Percentiles rank a stretch among this genome's conserved stretches.
phyloP scores from a whole-genome alignment of 345 rosid genomes.

The Eucalyptus caleyi region DNA sequence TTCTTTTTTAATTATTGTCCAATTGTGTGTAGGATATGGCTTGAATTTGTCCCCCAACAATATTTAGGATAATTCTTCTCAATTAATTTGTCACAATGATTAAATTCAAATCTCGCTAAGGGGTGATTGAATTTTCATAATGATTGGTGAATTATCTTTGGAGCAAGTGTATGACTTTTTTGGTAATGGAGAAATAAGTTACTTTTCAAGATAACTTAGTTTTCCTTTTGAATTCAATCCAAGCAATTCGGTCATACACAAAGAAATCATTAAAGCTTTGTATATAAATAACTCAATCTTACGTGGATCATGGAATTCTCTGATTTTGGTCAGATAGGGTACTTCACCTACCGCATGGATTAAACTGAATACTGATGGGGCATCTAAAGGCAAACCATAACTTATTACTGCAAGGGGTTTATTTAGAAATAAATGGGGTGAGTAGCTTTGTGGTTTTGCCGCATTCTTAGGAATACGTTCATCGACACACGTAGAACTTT shows the following conservation, averaged over 20 bases:
- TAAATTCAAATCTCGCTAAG: background rate
- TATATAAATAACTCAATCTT: background rate
- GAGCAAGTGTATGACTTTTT: background rate
- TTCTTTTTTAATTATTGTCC: background rate
- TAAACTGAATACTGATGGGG: no score
- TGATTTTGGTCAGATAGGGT: background rate
- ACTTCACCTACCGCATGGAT: background rate
- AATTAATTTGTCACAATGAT: background rate
- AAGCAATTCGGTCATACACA: background rate
- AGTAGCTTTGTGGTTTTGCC: background rate
- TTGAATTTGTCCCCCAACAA: background rate
- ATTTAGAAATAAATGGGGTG: background rate
- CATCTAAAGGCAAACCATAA: no score
- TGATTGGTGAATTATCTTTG: background rate
- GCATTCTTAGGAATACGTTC: background rate
- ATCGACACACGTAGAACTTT: no score
- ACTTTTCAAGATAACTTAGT: background rate
- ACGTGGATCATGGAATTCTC: background rate
- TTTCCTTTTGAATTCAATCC: background rate
- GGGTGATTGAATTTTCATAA: no score
- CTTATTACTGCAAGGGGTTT: no score
- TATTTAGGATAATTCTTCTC: background rate
- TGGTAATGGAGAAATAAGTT: background rate
- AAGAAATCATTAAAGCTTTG: background rate
- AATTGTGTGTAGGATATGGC: background rate